A percentile compares a stretch with the other conserved stretches of the same genome.
Evolutionary conservation across 345 rosid genomes (phyloP).

Genomic region (Conringia planisiliqua): DNA sequence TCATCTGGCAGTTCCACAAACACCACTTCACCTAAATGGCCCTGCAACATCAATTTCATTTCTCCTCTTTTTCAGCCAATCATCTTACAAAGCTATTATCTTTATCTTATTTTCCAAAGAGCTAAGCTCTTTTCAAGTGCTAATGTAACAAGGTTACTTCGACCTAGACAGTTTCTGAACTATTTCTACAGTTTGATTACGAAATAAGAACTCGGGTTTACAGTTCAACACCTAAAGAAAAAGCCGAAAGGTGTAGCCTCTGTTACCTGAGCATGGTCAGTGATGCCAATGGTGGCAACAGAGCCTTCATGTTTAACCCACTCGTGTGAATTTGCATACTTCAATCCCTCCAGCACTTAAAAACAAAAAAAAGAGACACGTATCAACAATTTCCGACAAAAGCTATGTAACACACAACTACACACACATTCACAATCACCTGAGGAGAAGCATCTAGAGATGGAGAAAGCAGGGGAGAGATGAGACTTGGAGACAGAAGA

Average conservation of each 20-base stretch:
- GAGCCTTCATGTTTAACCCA: conserved; percentile 93
- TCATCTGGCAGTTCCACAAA: conserved; percentile 80
- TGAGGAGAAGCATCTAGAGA: conserved; percentile 81
- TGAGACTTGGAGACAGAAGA: conserved; percentile 28
- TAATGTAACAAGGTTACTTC: not conserved
- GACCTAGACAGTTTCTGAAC: not conserved
- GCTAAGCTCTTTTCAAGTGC: not conserved
- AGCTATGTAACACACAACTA: not conserved
- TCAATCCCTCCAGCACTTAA: conserved; percentile 87
- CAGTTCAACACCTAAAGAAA: not conserved
- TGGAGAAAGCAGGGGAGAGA: conserved; percentile 47
- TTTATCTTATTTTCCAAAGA: not conserved
- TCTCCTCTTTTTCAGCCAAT: not conserved
- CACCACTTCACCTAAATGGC: conserved; percentile 89
- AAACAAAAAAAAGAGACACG: not conserved
- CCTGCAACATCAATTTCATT: conserved; percentile 42
- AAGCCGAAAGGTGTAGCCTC: not conserved
- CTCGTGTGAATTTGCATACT: conserved; percentile 85
- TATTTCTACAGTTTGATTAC: not conserved
- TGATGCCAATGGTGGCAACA: conserved; percentile 83
- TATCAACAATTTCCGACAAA: conserved; percentile 18
- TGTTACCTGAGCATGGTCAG: conserved; percentile 89
- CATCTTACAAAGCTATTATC: not conserved
- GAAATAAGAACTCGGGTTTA: not conserved
- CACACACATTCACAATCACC: conserved; percentile 35